A percentile compares a stretch with the other conserved stretches of the same genome.
Evolutionary conservation across 2,329 filamentous ascomycete species (phyloP).

Genomic region (Pyrenophora tritici-repentis): DNA sequence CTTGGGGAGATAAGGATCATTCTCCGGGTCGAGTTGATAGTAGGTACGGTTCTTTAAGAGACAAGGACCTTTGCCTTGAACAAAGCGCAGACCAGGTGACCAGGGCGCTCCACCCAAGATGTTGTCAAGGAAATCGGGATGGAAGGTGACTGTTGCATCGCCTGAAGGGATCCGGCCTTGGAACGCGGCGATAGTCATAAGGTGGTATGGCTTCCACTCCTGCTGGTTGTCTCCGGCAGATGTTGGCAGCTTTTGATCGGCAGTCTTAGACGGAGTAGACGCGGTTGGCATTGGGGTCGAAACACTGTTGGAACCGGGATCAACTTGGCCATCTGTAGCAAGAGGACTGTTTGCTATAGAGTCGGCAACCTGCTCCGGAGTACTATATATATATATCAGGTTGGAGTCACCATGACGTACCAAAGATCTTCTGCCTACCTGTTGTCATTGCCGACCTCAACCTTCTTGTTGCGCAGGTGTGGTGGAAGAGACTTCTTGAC

Average conservation of each 20-base stretch:
- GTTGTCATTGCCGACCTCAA: not conserved
- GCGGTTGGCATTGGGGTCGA: slow-evolving; percentile 15
- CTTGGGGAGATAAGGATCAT: slow-evolving; percentile 51
- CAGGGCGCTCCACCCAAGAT: slow-evolving; percentile 46
- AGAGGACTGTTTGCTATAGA: slow-evolving; percentile 13
- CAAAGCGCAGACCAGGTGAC: slow-evolving; percentile 50
- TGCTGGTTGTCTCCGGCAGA: slow-evolving; percentile 14
- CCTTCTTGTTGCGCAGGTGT: slow-evolving; percentile 18
- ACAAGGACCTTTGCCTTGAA: slow-evolving; percentile 26
- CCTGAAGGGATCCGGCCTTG: slow-evolving; percentile 26
- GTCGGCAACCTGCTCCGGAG: not conserved
- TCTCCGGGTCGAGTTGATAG: slow-evolving; percentile 47
- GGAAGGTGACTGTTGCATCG: slow-evolving; percentile 43
- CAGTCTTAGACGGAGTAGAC: slow-evolving; percentile 14
- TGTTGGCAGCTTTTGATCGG: slow-evolving; percentile 8
- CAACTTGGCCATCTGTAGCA: slow-evolving; percentile 28
- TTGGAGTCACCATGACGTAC: not conserved
- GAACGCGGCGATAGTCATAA: slow-evolving; percentile 40
- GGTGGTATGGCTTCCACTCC: slow-evolving; percentile 46
- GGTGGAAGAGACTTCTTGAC: slow-evolving; percentile 23
- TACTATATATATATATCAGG: slow-evolving; percentile 7
- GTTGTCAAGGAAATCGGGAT: slow-evolving; percentile 45
- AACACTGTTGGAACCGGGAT: slow-evolving; percentile 8
- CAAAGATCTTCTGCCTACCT: not conserved
- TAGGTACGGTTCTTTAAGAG: slow-evolving; percentile 46